Evolutionary conservation across 306 rosid species (phyloP).

Genomic region (Gastrolobium bilobum): DNA sequence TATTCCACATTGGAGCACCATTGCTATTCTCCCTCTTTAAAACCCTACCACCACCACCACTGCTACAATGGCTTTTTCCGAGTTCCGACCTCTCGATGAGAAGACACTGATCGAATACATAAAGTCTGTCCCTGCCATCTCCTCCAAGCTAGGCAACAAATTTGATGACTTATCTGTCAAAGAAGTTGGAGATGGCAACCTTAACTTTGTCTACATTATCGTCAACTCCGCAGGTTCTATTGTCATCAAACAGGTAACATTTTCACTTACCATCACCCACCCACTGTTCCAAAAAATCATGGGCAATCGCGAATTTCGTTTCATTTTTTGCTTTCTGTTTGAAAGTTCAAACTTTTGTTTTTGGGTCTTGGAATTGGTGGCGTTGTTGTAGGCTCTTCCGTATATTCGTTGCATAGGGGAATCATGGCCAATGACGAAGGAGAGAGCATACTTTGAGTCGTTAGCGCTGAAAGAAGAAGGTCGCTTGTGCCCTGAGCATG

Average conservation of each 20-base stretch:
- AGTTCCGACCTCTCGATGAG: constrained; percentile 74
- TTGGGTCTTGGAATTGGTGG: not conserved
- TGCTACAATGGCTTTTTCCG: constrained; percentile 66
- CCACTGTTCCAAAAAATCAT: constrained; percentile 1
- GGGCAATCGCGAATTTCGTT: constrained; percentile 32
- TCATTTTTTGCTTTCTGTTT: not conserved
- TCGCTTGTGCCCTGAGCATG: constrained; percentile 69
- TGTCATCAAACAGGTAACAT: constrained; percentile 84
- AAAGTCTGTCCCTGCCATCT: constrained; percentile 71
- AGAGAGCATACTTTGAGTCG: constrained; percentile 90
- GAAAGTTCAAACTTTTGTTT: not conserved
- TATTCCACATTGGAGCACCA: constrained; percentile 20
- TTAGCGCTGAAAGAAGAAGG: constrained; percentile 59
- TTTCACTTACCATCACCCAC: not conserved
- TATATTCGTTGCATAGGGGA: constrained; percentile 91
- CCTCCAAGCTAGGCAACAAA: constrained; percentile 65
- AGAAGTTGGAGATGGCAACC: constrained; percentile 98
- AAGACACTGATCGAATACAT: constrained; percentile 75
- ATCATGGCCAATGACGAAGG: constrained; percentile 96
- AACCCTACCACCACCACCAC: not conserved
- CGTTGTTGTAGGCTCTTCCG: constrained; percentile 75
- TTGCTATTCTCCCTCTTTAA: not conserved
- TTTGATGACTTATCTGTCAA: constrained; percentile 63
- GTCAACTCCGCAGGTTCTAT: constrained; percentile 70
- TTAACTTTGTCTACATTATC: constrained; percentile 80